A percentile compares a stretch with the other conserved stretches of the same genome.
phyloP scores from a whole-genome alignment of 1,139 yeast species.

The Hanseniaspora gamundiae region DNA sequence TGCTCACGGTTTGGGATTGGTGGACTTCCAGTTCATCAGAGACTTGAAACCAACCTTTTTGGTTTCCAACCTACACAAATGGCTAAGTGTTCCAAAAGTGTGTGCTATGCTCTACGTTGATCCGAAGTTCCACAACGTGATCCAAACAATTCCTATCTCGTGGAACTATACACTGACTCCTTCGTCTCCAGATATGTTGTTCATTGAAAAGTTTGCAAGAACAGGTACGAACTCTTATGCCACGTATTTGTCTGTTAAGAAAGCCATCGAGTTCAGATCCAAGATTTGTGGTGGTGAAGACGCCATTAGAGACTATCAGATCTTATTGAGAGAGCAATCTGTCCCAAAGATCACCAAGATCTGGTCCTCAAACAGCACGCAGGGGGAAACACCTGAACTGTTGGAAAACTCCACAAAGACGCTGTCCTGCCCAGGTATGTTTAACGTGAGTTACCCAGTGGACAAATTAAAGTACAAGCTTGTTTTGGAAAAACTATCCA shows the following conservation, averaged over 20 bases:
- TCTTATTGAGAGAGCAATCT: slow-evolving; percentile 33
- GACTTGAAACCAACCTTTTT: slow-evolving; percentile 47
- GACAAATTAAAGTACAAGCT: slow-evolving; percentile 23
- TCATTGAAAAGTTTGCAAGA: slow-evolving; percentile 24
- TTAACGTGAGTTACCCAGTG: slow-evolving; percentile 13
- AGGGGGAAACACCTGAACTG: slow-evolving; percentile 6
- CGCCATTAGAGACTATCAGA: slow-evolving; percentile 37
- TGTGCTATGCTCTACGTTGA: slow-evolving; percentile 51
- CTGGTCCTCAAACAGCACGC: slow-evolving; percentile 9
- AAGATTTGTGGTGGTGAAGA: slow-evolving; percentile 53
- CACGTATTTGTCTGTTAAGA: slow-evolving; percentile 24
- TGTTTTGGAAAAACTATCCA: slow-evolving; percentile 8
- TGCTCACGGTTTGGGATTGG: slow-evolving; percentile 56
- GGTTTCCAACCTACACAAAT: slow-evolving; percentile 56
- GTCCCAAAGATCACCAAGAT: slow-evolving; percentile 30
- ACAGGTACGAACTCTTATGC: slow-evolving; percentile 29
- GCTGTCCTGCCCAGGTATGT: slow-evolving; percentile 13
- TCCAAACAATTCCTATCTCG: slow-evolving; percentile 53
- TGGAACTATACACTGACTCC: slow-evolving; percentile 10
- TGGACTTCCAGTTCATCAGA: slow-evolving; percentile 28
- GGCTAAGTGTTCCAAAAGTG: slow-evolving; percentile 51
- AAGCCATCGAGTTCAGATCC: slow-evolving; percentile 41
- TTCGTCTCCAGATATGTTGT: slow-evolving; percentile 6
- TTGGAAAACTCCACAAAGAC: slow-evolving; percentile 13
- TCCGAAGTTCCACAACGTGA: slow-evolving; percentile 34